Conservation (phyloP, 169 alveolate species). For the Condylostoma magnum region DNA sequence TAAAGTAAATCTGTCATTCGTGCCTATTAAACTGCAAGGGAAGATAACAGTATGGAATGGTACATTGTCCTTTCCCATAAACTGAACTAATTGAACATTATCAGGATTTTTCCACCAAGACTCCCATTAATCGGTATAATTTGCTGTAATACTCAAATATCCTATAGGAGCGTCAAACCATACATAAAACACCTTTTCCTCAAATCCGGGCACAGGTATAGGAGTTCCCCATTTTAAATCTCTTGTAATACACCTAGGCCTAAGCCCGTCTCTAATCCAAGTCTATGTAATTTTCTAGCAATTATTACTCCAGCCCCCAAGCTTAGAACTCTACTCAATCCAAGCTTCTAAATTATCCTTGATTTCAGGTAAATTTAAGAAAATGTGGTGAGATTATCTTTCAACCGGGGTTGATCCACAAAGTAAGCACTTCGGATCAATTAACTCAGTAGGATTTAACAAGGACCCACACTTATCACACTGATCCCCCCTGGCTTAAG, state of each 20-base stretch:
- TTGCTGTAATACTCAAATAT: constrained; percentile 80
- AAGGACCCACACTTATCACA: constrained; percentile 84
- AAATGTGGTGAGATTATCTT: constrained; percentile 61
- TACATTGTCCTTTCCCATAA: constrained; percentile 87
- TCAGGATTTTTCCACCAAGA: constrained; percentile 87
- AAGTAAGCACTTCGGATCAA: constrained; percentile 70
- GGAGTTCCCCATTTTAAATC: constrained; percentile 89
- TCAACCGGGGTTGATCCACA: constrained; percentile 66
- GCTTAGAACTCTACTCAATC: constrained; percentile 55
- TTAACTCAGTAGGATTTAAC: constrained; percentile 75
- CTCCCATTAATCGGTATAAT: constrained; percentile 70
- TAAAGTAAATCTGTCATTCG: constrained; percentile 65
- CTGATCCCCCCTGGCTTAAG: constrained; percentile 87
- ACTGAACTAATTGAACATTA: constrained; percentile 72
- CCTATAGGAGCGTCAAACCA: constrained; percentile 93
- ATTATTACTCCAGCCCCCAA: constrained; percentile 78
- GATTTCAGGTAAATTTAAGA: constrained; percentile 68
- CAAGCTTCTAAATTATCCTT: constrained; percentile 64
- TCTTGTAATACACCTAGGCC: constrained; percentile 84
- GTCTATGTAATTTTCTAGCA: constrained; percentile 57
- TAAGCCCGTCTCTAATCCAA: constrained; percentile 74
- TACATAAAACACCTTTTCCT: constrained; percentile 82
- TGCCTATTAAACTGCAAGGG: constrained; percentile 79
- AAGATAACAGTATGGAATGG: constrained; percentile 86
- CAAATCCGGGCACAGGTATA: constrained; percentile 76